Conservation (phyloP, 2,329 filamentous ascomycete genomes). For the Emmonsia crescens region DNA sequence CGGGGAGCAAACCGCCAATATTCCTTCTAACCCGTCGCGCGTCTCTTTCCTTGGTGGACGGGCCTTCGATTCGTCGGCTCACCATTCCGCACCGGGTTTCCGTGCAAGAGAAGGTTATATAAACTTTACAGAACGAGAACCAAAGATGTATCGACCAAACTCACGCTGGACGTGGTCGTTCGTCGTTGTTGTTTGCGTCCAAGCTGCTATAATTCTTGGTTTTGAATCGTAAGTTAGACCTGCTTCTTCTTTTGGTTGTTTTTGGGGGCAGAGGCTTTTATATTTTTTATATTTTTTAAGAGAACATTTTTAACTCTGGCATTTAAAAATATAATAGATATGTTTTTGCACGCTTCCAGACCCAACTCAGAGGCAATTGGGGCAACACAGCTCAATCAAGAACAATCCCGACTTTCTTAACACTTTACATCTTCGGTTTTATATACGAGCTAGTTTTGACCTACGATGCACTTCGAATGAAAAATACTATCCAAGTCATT, state of each 20-base stretch:
- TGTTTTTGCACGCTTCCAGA: constrained; percentile 79
- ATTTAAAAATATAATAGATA: constrained; percentile 54
- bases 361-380: constrained; percentile 34
- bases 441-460: constrained; percentile 82
- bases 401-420: constrained; percentile 87
- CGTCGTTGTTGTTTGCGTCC: constrained; percentile 59
- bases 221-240: constrained; percentile 73
- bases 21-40: constrained; percentile 46
- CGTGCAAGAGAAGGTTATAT: constrained; percentile 43
- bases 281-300: neutral
- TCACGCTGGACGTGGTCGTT: constrained; percentile 85
- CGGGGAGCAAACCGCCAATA: constrained; percentile 39
- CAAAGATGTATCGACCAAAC: constrained; percentile 64
- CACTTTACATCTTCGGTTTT: constrained; percentile 95
- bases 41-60: constrained; percentile 50
- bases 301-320: constrained; percentile 4
- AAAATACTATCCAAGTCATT: constrained; percentile 98
- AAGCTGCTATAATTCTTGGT: constrained; percentile 68
- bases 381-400: constrained; percentile 34
- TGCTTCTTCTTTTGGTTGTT: neutral
- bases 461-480: constrained; percentile 85
- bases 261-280: no score
- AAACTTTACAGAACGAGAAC: constrained; percentile 20
- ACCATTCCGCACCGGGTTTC: constrained; percentile 38
- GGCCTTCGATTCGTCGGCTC: constrained; percentile 41